Evolutionary conservation across 2,329 filamentous ascomycete genomes (phyloP), one percentile per base, ranked within the genome.

Genomic region (Exserohilum rostratum): DNA sequence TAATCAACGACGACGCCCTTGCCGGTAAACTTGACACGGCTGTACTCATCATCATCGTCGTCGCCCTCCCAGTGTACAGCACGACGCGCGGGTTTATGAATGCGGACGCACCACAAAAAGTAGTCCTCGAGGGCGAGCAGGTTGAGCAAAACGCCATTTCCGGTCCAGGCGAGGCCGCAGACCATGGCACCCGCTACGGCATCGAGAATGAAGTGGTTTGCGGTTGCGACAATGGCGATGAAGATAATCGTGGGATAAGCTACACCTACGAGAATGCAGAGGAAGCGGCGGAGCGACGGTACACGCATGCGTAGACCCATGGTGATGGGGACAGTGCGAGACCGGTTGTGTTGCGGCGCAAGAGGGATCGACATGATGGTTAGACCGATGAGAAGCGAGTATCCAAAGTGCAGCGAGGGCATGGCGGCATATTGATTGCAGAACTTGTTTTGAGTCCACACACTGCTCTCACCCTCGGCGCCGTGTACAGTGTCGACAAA

Each of bases 371-470:
- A 85, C 62, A 85, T 83, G 53, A 90, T 81, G 3, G 88, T 90
- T 11, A 90, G 75, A 6, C 88, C 88, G 67, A 91, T 86, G 65
- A 91, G 82, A 27, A 91, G 82, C 3, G 87, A 88, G 76, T 91
- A 91, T 3, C 88, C 88, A 67, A 91, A 91, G 71, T 91, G 88
- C 13, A 91, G 80, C 0, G 86, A 89, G 1, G 88, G 88, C 88
- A 91, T 91, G 6, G 88, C 88, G 82, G 86, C 87, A 72, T 90
- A 90, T 74, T 90, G 88, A 70, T 90, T 90, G 74, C 87, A 90
- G 72, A 90, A 90, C 57, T 80, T 83, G 74, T 90, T 90, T 44
- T 86, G 83, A 0, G 87, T 90, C 87, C 87, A 90, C 0, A 90
- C 85, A 60, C 85, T 89, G 68, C 85, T 85, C 59, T 86, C 83